Percentiles rank a stretch among this genome's conserved stretches.
Conservation (phyloP, 345 rosid genomes). For the Firmiana major region DNA sequence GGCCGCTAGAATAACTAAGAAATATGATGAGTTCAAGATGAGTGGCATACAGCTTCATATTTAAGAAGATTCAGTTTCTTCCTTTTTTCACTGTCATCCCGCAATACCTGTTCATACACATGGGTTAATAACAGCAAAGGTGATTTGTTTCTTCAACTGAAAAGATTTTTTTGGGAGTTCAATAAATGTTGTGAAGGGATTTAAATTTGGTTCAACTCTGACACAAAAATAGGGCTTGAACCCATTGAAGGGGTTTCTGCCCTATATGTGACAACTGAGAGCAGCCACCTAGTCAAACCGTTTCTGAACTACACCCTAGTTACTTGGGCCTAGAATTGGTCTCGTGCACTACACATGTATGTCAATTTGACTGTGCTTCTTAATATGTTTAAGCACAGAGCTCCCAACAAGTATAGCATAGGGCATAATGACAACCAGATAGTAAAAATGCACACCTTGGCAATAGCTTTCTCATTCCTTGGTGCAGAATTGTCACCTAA, state of each 20-base stretch:
- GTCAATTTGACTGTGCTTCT: background rate
- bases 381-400: background rate
- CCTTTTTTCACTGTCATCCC: slow-evolving; percentile 75
- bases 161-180: background rate
- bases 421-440: background rate
- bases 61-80: slow-evolving; percentile 78
- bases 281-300: background rate
- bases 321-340: background rate
- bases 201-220: background rate
- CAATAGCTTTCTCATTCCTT: slow-evolving; percentile 57
- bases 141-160: background rate
- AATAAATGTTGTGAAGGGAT: background rate
- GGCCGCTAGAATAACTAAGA: slow-evolving; percentile 25
- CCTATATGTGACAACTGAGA: background rate
- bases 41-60: slow-evolving; percentile 86
- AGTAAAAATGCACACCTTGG: slow-evolving; percentile 45
- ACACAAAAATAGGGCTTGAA: background rate
- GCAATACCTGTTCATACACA: slow-evolving; percentile 50
- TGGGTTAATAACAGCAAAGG: slow-evolving; percentile 3
- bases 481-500: slow-evolving; percentile 66
- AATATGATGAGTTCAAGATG: slow-evolving; percentile 29
- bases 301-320: background rate
- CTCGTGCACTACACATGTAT: background rate
- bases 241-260: background rate
- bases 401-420: background rate